A percentile compares a stretch with the other conserved stretches of the same genome.
phyloP scores from a whole-genome alignment of 768 basidiomycete genomes.

The Atractiella rhizophila region DNA sequence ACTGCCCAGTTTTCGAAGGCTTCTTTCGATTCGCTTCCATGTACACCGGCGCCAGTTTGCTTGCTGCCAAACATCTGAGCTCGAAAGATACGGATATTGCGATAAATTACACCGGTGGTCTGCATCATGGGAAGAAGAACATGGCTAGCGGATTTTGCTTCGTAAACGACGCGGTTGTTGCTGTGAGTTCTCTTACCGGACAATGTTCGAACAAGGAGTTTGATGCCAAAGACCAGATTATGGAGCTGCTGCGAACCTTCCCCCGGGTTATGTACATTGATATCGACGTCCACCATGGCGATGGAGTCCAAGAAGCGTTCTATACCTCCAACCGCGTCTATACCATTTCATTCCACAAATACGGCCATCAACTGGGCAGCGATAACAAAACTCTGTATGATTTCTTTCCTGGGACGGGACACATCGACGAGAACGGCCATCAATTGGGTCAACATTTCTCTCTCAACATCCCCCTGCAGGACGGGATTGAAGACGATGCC shows the following conservation, averaged over 20 bases:
- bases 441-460: constrained; percentile 73
- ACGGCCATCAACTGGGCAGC: constrained; percentile 61
- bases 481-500: constrained; percentile 92
- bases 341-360: constrained; percentile 98
- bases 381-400: constrained; percentile 29
- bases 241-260: too few relatives aligned
- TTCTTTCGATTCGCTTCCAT: constrained; percentile 83
- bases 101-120: constrained; percentile 94
- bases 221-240: too few relatives aligned
- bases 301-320: constrained; percentile 88
- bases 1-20: constrained; percentile 85
- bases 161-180: constrained; percentile 89
- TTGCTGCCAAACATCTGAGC: constrained; percentile 65
- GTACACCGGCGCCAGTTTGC: constrained; percentile 77
- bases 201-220: too few relatives aligned
- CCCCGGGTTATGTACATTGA: constrained; percentile 92
- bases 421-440: constrained; percentile 70
- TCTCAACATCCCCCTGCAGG: constrained; percentile 78
- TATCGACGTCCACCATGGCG: constrained; percentile 97
- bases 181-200: too few relatives aligned
- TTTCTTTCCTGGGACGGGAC: constrained; percentile 94
- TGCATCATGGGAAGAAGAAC: constrained; percentile 92
- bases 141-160: constrained; percentile 98
- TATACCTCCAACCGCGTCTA: constrained; percentile 95
- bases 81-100: constrained; percentile 78